Evolutionary conservation across 495 filamentous ascomycete genomes (phyloP).

Genomic region (Pyrenula aspistea): DNA sequence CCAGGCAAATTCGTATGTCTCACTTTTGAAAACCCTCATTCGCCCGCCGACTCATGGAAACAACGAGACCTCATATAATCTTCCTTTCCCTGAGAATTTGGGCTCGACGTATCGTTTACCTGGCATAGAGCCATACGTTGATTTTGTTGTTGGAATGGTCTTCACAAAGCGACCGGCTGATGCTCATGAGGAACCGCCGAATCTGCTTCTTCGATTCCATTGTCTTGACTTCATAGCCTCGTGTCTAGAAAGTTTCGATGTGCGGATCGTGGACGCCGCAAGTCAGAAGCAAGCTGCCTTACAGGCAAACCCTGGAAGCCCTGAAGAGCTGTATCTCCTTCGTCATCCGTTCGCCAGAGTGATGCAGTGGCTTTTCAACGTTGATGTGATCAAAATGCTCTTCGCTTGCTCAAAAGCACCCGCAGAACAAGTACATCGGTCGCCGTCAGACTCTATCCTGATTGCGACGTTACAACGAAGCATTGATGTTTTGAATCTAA

Average conservation of each 20-base stretch:
- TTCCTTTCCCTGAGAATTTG: constrained; percentile 83
- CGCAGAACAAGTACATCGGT: constrained; percentile 48
- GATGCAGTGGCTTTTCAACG: constrained; percentile 96
- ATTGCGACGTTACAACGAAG: constrained; percentile 60
- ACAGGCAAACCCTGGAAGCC: constrained; percentile 53
- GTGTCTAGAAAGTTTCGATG: constrained; percentile 78
- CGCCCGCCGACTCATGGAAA: constrained; percentile 37
- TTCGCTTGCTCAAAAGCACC: constrained; percentile 68
- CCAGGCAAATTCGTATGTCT: constrained; percentile 69
- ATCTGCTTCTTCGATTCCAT: constrained; percentile 56
- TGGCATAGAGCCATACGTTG: constrained; percentile 84
- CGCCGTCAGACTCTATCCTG: constrained; percentile 59
- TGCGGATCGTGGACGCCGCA: constrained; percentile 73
- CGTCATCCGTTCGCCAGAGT: constrained; percentile 86
- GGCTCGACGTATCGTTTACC: constrained; percentile 67
- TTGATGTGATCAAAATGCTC: constrained; percentile 67
- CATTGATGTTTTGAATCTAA: constrained; percentile 67
- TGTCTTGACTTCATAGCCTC: constrained; percentile 68
- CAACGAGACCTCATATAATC: constrained; percentile 48
- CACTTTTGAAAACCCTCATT: constrained; percentile 56
- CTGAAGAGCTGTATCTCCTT: constrained; percentile 50
- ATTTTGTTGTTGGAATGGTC: constrained; percentile 70
- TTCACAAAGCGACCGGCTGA: constrained; percentile 52
- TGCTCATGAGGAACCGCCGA: constrained; percentile 45
- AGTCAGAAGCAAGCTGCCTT: constrained; percentile 58